phyloP scores from a whole-genome alignment of 768 basidiomycete species.

The Myochromella boudieri region DNA sequence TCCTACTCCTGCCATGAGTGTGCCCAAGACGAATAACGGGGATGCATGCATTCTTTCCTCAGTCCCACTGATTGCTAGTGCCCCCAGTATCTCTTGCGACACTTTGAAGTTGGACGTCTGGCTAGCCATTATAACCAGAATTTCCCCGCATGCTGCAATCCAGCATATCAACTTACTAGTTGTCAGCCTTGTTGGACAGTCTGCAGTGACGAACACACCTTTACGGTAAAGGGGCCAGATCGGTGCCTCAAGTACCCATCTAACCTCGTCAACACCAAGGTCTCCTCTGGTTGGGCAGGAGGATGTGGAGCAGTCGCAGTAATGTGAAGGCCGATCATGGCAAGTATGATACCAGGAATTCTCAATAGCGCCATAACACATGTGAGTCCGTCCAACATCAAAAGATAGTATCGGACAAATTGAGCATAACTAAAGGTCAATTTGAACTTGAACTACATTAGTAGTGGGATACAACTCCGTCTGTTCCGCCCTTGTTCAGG shows the following conservation, averaged over 20 bases:
- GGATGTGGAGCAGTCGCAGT: conserved; percentile 48
- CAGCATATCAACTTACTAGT: conserved; percentile 34
- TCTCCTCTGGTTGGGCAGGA: conserved; percentile 33
- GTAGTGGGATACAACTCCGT: background rate
- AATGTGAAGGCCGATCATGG: conserved; percentile 42
- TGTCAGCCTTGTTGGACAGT: background rate
- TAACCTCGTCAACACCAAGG: conserved; percentile 30
- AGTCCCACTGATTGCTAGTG: conserved; percentile 23
- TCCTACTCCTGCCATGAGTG: conserved; percentile 35
- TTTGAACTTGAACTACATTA: background rate
- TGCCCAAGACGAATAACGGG: conserved; percentile 34
- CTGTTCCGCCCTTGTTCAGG: background rate
- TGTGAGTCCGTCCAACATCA: conserved; percentile 56
- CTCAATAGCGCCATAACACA: conserved; percentile 29
- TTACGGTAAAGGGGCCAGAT: conserved; percentile 30
- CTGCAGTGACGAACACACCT: conserved; percentile 26
- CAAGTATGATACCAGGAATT: conserved; percentile 42
- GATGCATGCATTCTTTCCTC: conserved; percentile 28
- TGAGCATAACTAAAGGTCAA: too few species aligned
- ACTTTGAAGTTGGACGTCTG: conserved; percentile 19
- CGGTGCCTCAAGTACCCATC: conserved; percentile 38
- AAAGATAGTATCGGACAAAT: conserved; percentile 1
- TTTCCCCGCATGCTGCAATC: conserved; percentile 36
- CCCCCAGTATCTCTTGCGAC: conserved; percentile 26
- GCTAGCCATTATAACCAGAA: conserved; percentile 33